Conservation (phyloP, 1,139 yeast genomes). For the Debaryomyces fabryi region DNA sequence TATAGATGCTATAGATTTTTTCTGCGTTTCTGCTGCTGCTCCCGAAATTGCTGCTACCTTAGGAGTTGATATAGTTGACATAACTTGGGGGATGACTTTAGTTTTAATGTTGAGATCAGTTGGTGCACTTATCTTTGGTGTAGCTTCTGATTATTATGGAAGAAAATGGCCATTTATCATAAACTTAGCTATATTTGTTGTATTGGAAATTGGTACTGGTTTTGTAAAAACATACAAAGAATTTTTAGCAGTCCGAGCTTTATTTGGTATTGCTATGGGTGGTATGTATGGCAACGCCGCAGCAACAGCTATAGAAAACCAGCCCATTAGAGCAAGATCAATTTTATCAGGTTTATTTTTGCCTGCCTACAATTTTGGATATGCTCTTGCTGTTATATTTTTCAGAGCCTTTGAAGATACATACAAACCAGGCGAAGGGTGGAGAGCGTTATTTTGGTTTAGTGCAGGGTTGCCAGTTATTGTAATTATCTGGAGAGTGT, state of each 20-base stretch:
- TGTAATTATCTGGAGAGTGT: slow-evolving; percentile 35
- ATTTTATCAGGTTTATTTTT: slow-evolving; percentile 42
- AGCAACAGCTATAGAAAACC: slow-evolving; percentile 39
- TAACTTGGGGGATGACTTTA: slow-evolving; percentile 81
- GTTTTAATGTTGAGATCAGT: slow-evolving; percentile 78
- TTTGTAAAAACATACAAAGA: slow-evolving; percentile 65
- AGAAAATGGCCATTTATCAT: slow-evolving; percentile 69
- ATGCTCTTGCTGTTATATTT: slow-evolving; percentile 38
- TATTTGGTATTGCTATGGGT: slow-evolving; percentile 45
- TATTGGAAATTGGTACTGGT: slow-evolving; percentile 73
- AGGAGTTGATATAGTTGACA: slow-evolving; percentile 47
- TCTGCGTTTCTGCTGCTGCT: slow-evolving; percentile 61
- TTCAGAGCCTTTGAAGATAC: slow-evolving; percentile 61
- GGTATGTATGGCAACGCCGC: slow-evolving; percentile 38
- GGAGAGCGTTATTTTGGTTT: slow-evolving; percentile 84
- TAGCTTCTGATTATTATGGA: slow-evolving; percentile 67
- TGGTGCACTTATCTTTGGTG: slow-evolving; percentile 75
- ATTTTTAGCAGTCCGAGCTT: slow-evolving; percentile 61
- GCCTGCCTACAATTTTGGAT: slow-evolving; percentile 44
- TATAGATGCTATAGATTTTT: slow-evolving; percentile 76
- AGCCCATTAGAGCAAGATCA: slow-evolving; percentile 38
- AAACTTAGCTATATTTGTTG: slow-evolving; percentile 54
- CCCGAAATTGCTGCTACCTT: slow-evolving; percentile 56
- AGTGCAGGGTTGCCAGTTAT: slow-evolving; percentile 58
- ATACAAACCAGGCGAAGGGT: slow-evolving; percentile 46